These are phyloP conservation scores for Fusarium tupiense DNA, from an alignment of 2,329 filamentous ascomycete genomes.

Conservation along the genomic window DNA sequence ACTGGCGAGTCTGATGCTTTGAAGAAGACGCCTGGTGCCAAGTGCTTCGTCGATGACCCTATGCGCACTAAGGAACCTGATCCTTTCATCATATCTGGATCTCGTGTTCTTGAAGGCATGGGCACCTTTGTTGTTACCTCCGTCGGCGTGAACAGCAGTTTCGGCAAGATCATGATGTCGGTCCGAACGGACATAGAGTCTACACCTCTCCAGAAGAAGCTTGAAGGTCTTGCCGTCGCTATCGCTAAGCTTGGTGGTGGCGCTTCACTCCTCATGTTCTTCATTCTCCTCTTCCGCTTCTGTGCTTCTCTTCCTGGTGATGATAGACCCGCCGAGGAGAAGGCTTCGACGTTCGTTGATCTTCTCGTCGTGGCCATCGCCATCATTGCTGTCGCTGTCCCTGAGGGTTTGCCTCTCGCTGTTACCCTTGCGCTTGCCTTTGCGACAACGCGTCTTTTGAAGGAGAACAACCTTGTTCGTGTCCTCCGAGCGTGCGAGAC, in stretches of 20 bases:
- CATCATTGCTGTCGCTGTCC: slow-evolving; percentile 82
- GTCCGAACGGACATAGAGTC: slow-evolving; percentile 78
- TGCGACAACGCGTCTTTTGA: slow-evolving; percentile 79
- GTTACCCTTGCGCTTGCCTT: slow-evolving; percentile 81
- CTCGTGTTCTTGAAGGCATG: slow-evolving; percentile 76
- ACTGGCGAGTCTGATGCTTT: slow-evolving; percentile 82
- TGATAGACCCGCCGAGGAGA: slow-evolving; percentile 68
- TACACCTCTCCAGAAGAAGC: slow-evolving; percentile 79
- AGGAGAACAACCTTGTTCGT: slow-evolving; percentile 80
- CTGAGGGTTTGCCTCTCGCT: slow-evolving; percentile 80
- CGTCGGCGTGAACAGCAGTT: slow-evolving; percentile 77
- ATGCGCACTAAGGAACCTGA: slow-evolving; percentile 77
- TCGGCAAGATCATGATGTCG: slow-evolving; percentile 79
- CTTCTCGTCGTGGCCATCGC: slow-evolving; percentile 83
- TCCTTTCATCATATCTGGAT: slow-evolving; percentile 87
- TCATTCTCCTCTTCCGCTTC: slow-evolving; percentile 88
- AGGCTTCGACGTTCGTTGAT: slow-evolving; percentile 80
- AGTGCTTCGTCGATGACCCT: slow-evolving; percentile 75
- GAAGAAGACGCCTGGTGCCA: slow-evolving; percentile 72
- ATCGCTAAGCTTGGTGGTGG: slow-evolving; percentile 81
- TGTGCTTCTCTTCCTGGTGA: slow-evolving; percentile 70
- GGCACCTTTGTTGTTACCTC: slow-evolving; percentile 80
- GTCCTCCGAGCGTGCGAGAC: slow-evolving; percentile 82
- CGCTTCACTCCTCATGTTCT: slow-evolving; percentile 81
- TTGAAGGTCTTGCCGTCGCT: slow-evolving; percentile 78